These are phyloP conservation scores for Calocera viscosa DNA, from an alignment of 768 basidiomycete species.

Conservation along the genomic window DNA sequence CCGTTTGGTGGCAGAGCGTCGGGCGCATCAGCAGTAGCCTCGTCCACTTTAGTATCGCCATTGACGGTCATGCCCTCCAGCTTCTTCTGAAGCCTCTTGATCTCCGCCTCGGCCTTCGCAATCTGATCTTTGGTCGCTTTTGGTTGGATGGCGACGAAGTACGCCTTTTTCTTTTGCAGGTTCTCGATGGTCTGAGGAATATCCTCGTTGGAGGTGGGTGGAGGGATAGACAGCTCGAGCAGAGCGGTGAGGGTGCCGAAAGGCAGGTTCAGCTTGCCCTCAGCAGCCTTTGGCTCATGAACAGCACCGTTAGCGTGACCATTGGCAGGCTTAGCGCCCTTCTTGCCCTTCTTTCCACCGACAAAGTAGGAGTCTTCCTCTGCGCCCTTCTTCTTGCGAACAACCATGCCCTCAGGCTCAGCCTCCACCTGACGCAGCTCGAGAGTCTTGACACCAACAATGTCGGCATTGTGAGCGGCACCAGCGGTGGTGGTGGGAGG, in stretches of 20 bases:
- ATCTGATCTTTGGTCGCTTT: conserved; percentile 67
- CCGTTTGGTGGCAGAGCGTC: conserved; percentile 31
- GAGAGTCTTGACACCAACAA: conserved; percentile 61
- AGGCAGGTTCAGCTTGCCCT: conserved; percentile 54
- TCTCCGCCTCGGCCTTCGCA: conserved; percentile 64
- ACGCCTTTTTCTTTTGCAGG: conserved; percentile 84
- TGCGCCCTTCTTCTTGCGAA: conserved; percentile 85
- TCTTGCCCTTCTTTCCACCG: conserved; percentile 50
- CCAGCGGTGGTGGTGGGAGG: conserved; percentile 15
- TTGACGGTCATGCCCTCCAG: conserved; percentile 7
- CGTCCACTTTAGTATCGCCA: conserved; percentile 3
- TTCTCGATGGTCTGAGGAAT: conserved; percentile 77
- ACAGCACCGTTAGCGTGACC: conserved; percentile 14
- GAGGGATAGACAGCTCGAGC: conserved; percentile 75
- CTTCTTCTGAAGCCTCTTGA: conserved; percentile 38
- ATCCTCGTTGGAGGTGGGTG: conserved; percentile 64
- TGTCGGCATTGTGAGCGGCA: conserved; percentile 22
- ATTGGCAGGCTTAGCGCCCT: conserved; percentile 47
- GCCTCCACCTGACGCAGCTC: conserved; percentile 76
- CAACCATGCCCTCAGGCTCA: conserved; percentile 52
- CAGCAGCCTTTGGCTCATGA: conserved; percentile 13
- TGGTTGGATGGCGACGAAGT: conserved; percentile 87
- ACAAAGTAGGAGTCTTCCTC: conserved; percentile 73
- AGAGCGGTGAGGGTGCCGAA: conserved; percentile 80
- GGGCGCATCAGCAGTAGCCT: background rate